Evolutionary conservation across 2,329 filamentous ascomycete species (phyloP).

Genomic region (Arthrobotrys sphaeroides): DNA sequence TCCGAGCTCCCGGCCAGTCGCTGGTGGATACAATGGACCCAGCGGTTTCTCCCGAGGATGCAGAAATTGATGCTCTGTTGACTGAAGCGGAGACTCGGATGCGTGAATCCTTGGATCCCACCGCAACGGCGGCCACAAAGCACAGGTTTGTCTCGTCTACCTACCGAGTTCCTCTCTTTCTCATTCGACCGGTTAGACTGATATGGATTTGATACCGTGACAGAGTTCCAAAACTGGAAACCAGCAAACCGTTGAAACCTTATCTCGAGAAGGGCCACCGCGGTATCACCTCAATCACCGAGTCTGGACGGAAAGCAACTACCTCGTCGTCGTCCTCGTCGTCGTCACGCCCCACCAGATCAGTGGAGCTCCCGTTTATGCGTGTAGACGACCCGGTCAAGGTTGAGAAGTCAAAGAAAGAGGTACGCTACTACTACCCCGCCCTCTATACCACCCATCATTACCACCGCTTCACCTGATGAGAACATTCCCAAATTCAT

Average conservation of each 20-base stretch:
- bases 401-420: conserved; percentile 45
- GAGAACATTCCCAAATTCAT: conserved; percentile 76
- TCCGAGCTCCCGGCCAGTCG: conserved; percentile 40
- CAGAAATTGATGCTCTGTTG: conserved; percentile 62
- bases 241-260: conserved; percentile 24
- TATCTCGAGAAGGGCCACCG: conserved; percentile 33
- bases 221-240: conserved; percentile 40
- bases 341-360: conserved; percentile 8
- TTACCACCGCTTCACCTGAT: conserved; percentile 68
- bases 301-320: conserved; percentile 31
- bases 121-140: conserved; percentile 12
- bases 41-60: conserved; percentile 59
- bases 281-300: conserved; percentile 39
- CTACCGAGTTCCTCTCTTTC: conserved; percentile 6
- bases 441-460: not conserved
- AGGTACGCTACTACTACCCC: conserved; percentile 22
- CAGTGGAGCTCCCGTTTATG: conserved; percentile 43
- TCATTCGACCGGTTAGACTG: conserved; percentile 14
- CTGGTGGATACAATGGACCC: conserved; percentile 35
- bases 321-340: not conserved
- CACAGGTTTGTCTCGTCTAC: conserved; percentile 33
- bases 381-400: conserved; percentile 46
- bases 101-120: conserved; percentile 54
- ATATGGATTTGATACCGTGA: not conserved
- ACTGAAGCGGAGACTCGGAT: conserved; percentile 62